Conservation (phyloP, 164 flowering plant species). For the Akebia trifoliata region DNA sequence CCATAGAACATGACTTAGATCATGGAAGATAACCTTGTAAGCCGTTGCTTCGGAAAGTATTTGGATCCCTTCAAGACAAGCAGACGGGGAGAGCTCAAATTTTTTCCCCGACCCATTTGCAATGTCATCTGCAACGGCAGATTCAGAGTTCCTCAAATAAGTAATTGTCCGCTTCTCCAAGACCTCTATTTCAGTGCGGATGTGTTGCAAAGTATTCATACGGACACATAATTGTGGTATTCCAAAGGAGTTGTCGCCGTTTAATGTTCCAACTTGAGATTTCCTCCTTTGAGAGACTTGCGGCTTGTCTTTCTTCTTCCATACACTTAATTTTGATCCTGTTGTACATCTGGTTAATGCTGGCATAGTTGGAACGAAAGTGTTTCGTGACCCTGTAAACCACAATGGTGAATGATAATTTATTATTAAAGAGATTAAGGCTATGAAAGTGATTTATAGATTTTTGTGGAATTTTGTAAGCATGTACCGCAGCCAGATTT, state of each 20-base stretch:
- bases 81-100: conserved; percentile 56
- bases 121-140: conserved; percentile 29
- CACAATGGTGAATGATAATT: conserved; percentile 10
- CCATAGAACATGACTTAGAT: conserved; percentile 63
- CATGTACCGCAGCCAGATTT: conserved; percentile 94
- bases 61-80: conserved; percentile 71
- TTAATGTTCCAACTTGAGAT: conserved; percentile 50
- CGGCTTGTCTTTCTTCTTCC: conserved; percentile 79
- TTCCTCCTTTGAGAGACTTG: conserved; percentile 40
- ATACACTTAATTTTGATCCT: conserved; percentile 65
- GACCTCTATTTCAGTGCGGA: conserved; percentile 54
- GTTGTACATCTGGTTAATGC: conserved; percentile 82
- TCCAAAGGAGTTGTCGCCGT: conserved; percentile 43
- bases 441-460: background rate
- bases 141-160: conserved; percentile 40
- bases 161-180: conserved; percentile 44
- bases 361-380: conserved; percentile 81
- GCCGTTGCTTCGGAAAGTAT: conserved; percentile 74
- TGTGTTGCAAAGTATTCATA: conserved; percentile 66
- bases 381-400: conserved; percentile 64
- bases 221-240: conserved; percentile 73
- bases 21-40: conserved; percentile 65
- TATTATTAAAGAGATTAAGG: conserved; percentile 1
- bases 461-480: background rate
- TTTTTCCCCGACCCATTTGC: conserved; percentile 36